phyloP scores from a whole-genome alignment of 169 alveolate genomes.

The Amoebophrya sp. region DNA sequence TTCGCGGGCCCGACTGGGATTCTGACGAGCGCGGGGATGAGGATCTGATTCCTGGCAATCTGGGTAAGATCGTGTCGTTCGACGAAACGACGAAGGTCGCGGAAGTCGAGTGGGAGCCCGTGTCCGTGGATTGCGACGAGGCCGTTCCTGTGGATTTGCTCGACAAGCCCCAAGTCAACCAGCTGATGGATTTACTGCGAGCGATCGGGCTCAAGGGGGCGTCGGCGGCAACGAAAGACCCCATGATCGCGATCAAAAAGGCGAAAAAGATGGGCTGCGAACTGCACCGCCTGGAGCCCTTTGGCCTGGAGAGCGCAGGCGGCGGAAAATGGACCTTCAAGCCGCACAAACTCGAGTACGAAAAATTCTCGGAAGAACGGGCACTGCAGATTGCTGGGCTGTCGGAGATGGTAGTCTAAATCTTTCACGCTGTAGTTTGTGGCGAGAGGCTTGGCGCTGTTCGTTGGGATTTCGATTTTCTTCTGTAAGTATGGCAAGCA shows the following conservation, averaged over 20 bases:
- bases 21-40: background rate
- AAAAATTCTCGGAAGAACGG: background rate
- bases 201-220: no score
- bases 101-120: background rate
- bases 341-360: background rate
- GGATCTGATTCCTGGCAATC: background rate
- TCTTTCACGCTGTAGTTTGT: background rate
- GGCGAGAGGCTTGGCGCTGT: no score
- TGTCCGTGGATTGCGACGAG: background rate
- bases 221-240: no score
- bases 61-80: background rate
- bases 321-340: background rate
- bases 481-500: no score
- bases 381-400: background rate
- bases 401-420: background rate
- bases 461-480: no score
- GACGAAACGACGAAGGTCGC: background rate
- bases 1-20: background rate
- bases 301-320: background rate
- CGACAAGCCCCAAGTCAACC: background rate
- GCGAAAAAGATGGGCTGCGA: no score
- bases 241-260: no score
- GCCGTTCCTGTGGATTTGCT: background rate
- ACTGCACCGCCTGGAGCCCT: no score
- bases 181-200: background rate